Evolutionary conservation across 2,329 filamentous ascomycete genomes (phyloP), one percentile per base, ranked within the genome.

Genomic region (Apiospora kogelbergensis): DNA sequence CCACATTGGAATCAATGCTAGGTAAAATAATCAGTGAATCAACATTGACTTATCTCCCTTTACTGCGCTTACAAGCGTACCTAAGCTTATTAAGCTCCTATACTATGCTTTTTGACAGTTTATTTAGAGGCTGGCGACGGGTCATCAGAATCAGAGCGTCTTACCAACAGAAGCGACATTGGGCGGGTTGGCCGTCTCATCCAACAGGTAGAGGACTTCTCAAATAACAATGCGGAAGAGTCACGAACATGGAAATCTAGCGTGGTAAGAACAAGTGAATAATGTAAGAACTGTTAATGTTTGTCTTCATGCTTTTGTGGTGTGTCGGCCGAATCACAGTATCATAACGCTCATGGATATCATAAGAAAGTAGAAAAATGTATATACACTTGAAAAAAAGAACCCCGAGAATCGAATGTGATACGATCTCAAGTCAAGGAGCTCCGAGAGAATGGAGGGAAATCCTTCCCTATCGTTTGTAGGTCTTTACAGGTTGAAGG

Each of bases 401-500:
- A 30, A 57, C 48, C 37, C 33, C 20, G 63, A 33, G 2, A 26
- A 22, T 45, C 33, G 30, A 30, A 6, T 9, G 37, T 37, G 53
- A 3, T 30, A 11, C 7, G 13, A 20, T n/a, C 53, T 60, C 53
- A 20, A 60, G 20, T n/a, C 53, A 60, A n/a, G 17, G 9, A 60
- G 53, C 17, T 33, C 20, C 6, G 15, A n/a, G 2, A n/a, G 37
- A n/a, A 60, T 37, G 30, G 53, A n/a, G 17, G 20, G 24, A 24
- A 26, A 30, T 53, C 24, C 24, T 30, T 3, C 2, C 15, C 22
- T 17, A 26, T 48, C 10, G 22, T 48, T 30, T 13, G 44, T 24
- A 30, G 24, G 15, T 20, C 20, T 20, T 60, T 60, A 76, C 26
- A 86, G 70, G 5, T 74, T 76, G 74, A 88, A 86, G 0, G 83